A percentile compares a stretch with the other conserved stretches of the same genome.
These are phyloP conservation scores for Schizosaccharomyces cryophilus DNA, from an alignment of 805 yeast genomes.

Conservation along the genomic window DNA sequence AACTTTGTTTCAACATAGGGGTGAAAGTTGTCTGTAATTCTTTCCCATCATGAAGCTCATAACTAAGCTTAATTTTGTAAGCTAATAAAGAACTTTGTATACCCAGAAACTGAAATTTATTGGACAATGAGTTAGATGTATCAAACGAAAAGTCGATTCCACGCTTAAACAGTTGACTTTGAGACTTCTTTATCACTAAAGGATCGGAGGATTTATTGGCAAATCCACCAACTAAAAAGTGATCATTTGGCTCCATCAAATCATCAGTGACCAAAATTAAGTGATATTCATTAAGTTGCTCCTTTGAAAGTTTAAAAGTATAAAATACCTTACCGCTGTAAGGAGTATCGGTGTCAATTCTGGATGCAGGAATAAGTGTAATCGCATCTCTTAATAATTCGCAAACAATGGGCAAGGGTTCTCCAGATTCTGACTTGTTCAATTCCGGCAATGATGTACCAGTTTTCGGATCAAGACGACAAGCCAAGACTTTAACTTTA, in stretches of 20 bases:
- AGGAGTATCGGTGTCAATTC: neutral
- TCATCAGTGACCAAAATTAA: neutral
- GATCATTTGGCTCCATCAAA: neutral
- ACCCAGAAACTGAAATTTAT: constrained; percentile 22
- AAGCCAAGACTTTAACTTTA: neutral
- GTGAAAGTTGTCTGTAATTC: constrained; percentile 17
- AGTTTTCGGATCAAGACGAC: neutral
- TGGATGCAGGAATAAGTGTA: neutral
- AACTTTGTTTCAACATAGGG: constrained; percentile 46
- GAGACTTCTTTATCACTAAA: neutral
- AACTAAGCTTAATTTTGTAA: constrained; percentile 17
- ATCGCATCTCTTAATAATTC: neutral
- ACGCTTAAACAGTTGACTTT: neutral
- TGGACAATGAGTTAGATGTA: neutral
- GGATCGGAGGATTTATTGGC: neutral
- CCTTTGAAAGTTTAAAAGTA: neutral
- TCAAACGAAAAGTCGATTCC: neutral
- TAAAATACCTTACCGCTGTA: neutral
- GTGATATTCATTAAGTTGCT: neutral
- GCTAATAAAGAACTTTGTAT: constrained; percentile 40
- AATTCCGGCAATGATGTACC: neutral
- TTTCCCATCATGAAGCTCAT: neutral
- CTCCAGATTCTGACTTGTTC: neutral
- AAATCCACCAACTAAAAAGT: neutral
- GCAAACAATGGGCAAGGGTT: neutral